Evolutionary conservation across 768 basidiomycete genomes (phyloP), one percentile per base, ranked within the genome.

Genomic region (Chiua virens): DNA sequence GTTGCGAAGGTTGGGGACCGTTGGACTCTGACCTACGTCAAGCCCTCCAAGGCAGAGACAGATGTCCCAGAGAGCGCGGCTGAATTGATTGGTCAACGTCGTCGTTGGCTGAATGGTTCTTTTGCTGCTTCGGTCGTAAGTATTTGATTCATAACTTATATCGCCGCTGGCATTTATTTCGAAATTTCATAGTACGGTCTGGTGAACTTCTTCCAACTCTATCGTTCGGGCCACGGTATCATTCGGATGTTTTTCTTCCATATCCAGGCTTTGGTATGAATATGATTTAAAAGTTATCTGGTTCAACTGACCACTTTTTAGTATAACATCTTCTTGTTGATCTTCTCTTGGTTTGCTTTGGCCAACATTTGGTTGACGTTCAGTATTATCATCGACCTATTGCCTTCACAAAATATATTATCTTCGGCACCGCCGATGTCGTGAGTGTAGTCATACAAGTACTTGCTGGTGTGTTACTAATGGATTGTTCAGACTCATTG

Each of bases 211-310:
- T 91, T 88, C 77, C 79, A 81, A 56, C 79, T 96, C 45, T 98
- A 97, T 72, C 80, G 78, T 58, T 92, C 90, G 25, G 81, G 85
- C 13, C 95, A 98, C 62, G 89, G 89, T 23, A 79, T 91, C 47
- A 79, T 96, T 56, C 85, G 96, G 64, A 92, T 98, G 89, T 87
- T 98, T 76, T 93, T 98, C 77, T 85, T 99, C 69, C 95, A 98
- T 64, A 63, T 99, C 42, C 96, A 98, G 71, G 94, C 85, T 37
- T 52, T 98, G 47, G 92, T 92, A 66, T 55, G 87, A 25, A 21
- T 21, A 30, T 62, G 39, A 45, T 37, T 37, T 22, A 23, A n/a
- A 3, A 7, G 23, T 10, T 34, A 36, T 22, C 15, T 36, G 8
- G 18, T 23, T 47, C 41, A n/a, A n/a, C 28, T 57, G 22, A 61